A percentile compares a stretch with the other conserved stretches of the same genome.
phyloP scores from a whole-genome alignment of 345 rosid species.

The Eucalyptus sp. region DNA sequence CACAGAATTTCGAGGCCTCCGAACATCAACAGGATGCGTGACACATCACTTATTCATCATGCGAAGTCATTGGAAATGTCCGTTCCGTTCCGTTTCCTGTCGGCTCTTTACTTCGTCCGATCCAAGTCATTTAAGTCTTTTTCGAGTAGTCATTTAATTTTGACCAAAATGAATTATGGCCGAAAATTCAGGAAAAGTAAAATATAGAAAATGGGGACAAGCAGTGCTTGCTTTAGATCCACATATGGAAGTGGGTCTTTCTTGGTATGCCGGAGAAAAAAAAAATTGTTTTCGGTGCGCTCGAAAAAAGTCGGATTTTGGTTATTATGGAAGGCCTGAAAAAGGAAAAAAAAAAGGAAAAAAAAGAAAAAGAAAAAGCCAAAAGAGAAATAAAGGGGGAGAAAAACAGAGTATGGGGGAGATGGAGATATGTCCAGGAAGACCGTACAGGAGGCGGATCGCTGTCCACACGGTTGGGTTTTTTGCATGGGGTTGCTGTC shows the following conservation, averaged over 20 bases:
- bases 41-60: not conserved
- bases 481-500: not conserved
- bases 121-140: not conserved
- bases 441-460: not conserved
- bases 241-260: not conserved
- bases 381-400: not conserved
- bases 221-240: not conserved
- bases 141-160: not conserved
- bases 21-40: not conserved
- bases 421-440: not conserved
- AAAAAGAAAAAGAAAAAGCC: not conserved
- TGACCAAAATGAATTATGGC: not conserved
- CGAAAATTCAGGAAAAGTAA: not conserved
- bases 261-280: not conserved
- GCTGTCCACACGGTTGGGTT: slow-evolving; percentile 23
- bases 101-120: not conserved
- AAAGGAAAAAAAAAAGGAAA: not conserved
- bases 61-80: not conserved
- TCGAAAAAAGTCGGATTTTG: not conserved
- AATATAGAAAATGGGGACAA: not conserved
- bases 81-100: not conserved
- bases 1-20: not conserved
- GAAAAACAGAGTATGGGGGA: not conserved
- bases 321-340: not conserved
- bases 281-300: not conserved